Conservation (phyloP, 2,329 filamentous ascomycete genomes). For the Fusarium coffeatum region DNA sequence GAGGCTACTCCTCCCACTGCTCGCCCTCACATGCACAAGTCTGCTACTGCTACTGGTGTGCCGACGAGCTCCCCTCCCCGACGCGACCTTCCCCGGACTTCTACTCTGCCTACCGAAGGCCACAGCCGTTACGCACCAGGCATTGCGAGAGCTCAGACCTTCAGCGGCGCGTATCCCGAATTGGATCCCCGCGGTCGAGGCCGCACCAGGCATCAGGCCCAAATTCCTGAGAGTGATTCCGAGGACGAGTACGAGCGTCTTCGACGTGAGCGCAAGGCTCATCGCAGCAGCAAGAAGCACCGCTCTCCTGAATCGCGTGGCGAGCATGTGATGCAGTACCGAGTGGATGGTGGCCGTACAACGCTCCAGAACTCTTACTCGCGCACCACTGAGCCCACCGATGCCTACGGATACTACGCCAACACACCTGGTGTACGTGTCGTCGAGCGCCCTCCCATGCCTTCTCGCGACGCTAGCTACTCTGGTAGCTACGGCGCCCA, state of each 20-base stretch:
- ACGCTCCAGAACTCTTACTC: constrained; percentile 47
- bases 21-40: constrained; percentile 46
- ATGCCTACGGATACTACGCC: constrained; percentile 41
- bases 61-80: constrained; percentile 51
- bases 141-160: constrained; percentile 52
- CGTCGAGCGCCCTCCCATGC: constrained; percentile 49
- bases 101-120: constrained; percentile 52
- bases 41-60: constrained; percentile 43
- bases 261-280: constrained; percentile 49
- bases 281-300: constrained; percentile 53
- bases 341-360: constrained; percentile 46
- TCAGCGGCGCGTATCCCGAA: constrained; percentile 44
- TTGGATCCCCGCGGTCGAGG: constrained; percentile 51
- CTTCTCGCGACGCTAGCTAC: constrained; percentile 49
- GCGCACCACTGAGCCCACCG: constrained; percentile 42
- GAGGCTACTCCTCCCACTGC: constrained; percentile 48
- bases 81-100: constrained; percentile 48
- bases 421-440: constrained; percentile 35
- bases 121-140: constrained; percentile 47
- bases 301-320: constrained; percentile 50
- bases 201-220: constrained; percentile 53
- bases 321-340: constrained; percentile 47
- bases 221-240: constrained; percentile 51
- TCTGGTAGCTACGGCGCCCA: constrained; percentile 37
- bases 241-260: constrained; percentile 52